phyloP scores from a whole-genome alignment of 228 moss, liverwort and hornwort species.

The Sphagnum fallax region DNA sequence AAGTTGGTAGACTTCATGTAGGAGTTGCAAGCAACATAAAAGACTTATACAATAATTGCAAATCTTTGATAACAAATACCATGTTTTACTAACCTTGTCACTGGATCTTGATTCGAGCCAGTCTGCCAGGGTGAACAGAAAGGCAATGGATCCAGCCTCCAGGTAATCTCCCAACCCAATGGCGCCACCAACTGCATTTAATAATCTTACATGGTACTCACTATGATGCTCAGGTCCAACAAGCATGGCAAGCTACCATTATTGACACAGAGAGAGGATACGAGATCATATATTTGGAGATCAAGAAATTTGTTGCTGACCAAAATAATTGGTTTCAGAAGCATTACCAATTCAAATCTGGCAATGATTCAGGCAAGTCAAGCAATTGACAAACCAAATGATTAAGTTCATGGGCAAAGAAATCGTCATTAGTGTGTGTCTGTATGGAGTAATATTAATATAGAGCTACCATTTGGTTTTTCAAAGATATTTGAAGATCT shows the following conservation, averaged over 20 bases:
- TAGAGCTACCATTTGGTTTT: background rate
- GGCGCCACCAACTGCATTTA: slow-evolving; percentile 35
- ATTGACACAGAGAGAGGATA: background rate
- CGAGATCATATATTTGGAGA: background rate
- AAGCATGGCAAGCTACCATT: too few relatives aligned
- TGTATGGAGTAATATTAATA: too few relatives aligned
- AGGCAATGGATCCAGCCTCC: slow-evolving; percentile 53
- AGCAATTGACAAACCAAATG: too few relatives aligned
- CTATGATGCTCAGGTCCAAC: background rate
- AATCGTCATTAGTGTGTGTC: too few relatives aligned
- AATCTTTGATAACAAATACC: background rate
- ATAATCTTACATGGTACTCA: background rate
- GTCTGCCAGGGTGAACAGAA: slow-evolving; percentile 47
- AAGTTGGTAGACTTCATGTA: background rate
- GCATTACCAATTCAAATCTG: too few relatives aligned
- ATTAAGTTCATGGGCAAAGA: too few relatives aligned
- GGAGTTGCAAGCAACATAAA: background rate
- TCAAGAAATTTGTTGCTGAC: too few relatives aligned
- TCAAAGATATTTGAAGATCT: background rate
- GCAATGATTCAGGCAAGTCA: background rate
- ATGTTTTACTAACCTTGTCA: slow-evolving; percentile 30
- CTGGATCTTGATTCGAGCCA: slow-evolving; percentile 56
- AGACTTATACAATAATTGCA: background rate
- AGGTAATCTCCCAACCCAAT: slow-evolving; percentile 53
- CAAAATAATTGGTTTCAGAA: too few relatives aligned